A percentile compares a stretch with the other conserved stretches of the same genome.
phyloP scores from a whole-genome alignment of 768 basidiomycete genomes.

The Boletellus ananiceps region DNA sequence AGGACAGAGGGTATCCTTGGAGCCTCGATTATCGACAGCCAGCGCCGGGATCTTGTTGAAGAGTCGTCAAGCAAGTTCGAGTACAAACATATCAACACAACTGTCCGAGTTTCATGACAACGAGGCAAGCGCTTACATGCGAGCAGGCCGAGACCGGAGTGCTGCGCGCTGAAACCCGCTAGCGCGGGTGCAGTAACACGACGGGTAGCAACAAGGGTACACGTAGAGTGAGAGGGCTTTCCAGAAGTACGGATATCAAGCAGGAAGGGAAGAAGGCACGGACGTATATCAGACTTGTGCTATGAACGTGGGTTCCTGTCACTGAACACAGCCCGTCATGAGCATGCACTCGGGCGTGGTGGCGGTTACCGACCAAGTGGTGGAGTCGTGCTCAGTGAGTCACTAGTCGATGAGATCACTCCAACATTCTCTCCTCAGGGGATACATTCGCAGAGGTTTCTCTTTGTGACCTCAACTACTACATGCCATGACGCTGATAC shows the following conservation, averaged over 20 bases:
- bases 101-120: slow-evolving; percentile 14
- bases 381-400: too few relatives aligned
- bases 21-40: not conserved
- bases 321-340: too few relatives aligned
- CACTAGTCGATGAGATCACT: not conserved
- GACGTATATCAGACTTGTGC: not conserved
- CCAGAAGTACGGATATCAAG: too few relatives aligned
- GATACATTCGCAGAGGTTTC: too few relatives aligned
- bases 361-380: not conserved
- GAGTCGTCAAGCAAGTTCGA: slow-evolving; percentile 27
- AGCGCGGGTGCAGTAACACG: too few relatives aligned
- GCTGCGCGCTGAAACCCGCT: not conserved
- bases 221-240: not conserved
- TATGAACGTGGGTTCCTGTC: too few relatives aligned
- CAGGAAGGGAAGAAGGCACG: not conserved
- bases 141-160: not conserved
- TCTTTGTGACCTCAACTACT: too few relatives aligned
- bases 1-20: slow-evolving; percentile 10
- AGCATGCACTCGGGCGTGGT: too few relatives aligned
- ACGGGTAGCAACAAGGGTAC: not conserved
- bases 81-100: slow-evolving; percentile 33
- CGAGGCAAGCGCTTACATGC: slow-evolving; percentile 19
- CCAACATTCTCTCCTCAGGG: too few relatives aligned
- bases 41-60: slow-evolving; percentile 17
- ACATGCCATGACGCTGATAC: too few relatives aligned